phyloP scores from a whole-genome alignment of 768 basidiomycete genomes.

The Psilocybe cubensis region DNA sequence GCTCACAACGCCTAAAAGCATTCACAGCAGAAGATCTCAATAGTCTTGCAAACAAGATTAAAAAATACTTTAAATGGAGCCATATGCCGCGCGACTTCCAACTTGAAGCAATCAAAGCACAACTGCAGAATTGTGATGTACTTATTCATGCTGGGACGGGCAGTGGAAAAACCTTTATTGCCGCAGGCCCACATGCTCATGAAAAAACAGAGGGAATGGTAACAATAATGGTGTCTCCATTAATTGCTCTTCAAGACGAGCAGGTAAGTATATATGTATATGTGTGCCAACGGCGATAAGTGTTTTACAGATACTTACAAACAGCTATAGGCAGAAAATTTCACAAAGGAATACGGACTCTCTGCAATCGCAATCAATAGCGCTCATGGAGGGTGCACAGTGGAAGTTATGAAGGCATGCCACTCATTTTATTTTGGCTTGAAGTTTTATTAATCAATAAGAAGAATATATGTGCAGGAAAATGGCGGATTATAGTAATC shows the following conservation, averaged over 20 bases:
- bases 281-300: background rate
- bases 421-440: background rate
- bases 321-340: slow-evolving; percentile 29
- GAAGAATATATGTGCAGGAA: slow-evolving; percentile 24
- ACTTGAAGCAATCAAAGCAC: slow-evolving; percentile 27
- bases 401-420: slow-evolving; percentile 28
- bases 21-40: background rate
- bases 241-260: slow-evolving; percentile 41
- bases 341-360: slow-evolving; percentile 32
- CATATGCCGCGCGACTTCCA: slow-evolving; percentile 28
- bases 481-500: slow-evolving; percentile 34
- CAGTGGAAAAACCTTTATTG: slow-evolving; percentile 41
- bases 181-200: slow-evolving; percentile 39
- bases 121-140: slow-evolving; percentile 32
- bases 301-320: background rate
- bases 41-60: slow-evolving; percentile 1
- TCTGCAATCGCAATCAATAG: slow-evolving; percentile 35
- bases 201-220: slow-evolving; percentile 27
- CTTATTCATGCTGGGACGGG: slow-evolving; percentile 43
- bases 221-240: slow-evolving; percentile 40
- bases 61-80: slow-evolving; percentile 21
- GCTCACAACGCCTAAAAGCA: too few relatives aligned
- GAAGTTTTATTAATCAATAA: slow-evolving; percentile 29
- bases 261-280: slow-evolving; percentile 21
- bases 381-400: slow-evolving; percentile 28